Base-by-base conservation (phyloP, 805 yeast genomes). In the Teunomyces kruisii region DNA sequence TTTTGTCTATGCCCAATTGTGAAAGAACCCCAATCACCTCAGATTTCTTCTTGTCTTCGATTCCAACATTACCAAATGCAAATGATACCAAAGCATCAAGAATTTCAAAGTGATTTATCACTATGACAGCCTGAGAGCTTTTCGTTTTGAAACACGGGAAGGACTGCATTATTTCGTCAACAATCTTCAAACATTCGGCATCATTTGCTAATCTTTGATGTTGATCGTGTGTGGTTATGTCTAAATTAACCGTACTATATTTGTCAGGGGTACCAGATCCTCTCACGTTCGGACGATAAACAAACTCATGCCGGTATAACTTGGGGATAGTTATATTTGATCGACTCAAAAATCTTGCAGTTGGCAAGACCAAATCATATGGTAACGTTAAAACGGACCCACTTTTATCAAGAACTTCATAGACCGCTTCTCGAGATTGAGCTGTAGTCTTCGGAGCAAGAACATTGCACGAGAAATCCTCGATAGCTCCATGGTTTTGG, bases 311-410 rank as follows among this genome's bases (percentile, higher is more conserved):
- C 24, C 95, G 73, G 61, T 72, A 92, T 13, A 85, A 70, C 61
- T 92, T 91, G 2, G 76, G 68, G 2, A 80, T 70, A 1, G 63
- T 56, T 1, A 74, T 51, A 14, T 74, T 75, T n/a, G 73, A 70
- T 44, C 85, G 80, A 2, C 97, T 90, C 27, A 94, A 63, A 40
- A 81, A 74, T 52, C 98, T 73, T 0, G 99, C 99, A 71, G 86
- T 79, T 0, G 99, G 98, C 28, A 91, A 69, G 0, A 96, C 87
- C 49, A 91, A 72, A 61, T 94, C 99, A 58, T 86, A 90, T 2
- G 97, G 96, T 28, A 94, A 67, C 53, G 91, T 96, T 28, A 94
- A 68, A 3, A 94, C 92, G 0, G 90, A 81, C 0, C 99, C 99
- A 26, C 88, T 83, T 42, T 80, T 75, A 57, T 92, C 98, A 43